Percentiles rank a stretch among this genome's conserved stretches.
These are phyloP conservation scores for Wolfiporia cocos DNA, from an alignment of 1,284 basidiomycete species.

Conservation along the genomic window DNA sequence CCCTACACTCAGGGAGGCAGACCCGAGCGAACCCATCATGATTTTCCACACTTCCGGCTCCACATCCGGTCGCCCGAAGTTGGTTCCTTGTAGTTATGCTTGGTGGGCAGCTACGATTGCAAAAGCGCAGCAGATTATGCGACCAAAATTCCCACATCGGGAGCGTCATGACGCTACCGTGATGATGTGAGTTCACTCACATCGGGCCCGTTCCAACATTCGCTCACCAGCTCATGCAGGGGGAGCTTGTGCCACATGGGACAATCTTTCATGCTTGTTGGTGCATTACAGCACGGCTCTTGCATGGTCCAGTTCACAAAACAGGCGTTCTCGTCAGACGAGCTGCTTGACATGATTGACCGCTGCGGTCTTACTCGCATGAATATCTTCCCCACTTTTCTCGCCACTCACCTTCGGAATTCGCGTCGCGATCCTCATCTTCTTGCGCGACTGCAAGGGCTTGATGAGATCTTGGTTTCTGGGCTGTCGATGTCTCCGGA, in stretches of 20 bases:
- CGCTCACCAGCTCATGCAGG: slow-evolving; percentile 14
- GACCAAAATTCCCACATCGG: slow-evolving; percentile 13
- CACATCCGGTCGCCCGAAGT: slow-evolving; percentile 68
- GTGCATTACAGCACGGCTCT: slow-evolving; percentile 60
- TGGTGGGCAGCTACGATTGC: slow-evolving; percentile 24
- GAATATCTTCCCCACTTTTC: slow-evolving; percentile 64
- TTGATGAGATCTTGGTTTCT: slow-evolving; percentile 57
- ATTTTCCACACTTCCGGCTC: slow-evolving; percentile 73
- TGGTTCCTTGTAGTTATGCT: slow-evolving; percentile 56
- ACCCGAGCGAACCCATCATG: slow-evolving; percentile 45
- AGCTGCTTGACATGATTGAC: slow-evolving; percentile 64
- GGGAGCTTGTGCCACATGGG: slow-evolving; percentile 28
- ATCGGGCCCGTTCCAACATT: slow-evolving; percentile 1
- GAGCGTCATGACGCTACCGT: slow-evolving; percentile 51
- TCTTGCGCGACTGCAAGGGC: slow-evolving; percentile 43
- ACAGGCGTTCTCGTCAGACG: slow-evolving; percentile 57
- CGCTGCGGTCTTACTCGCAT: slow-evolving; percentile 63
- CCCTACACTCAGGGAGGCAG: slow-evolving; percentile 29
- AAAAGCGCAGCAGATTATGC: slow-evolving; percentile 19
- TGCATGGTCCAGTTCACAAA: slow-evolving; percentile 65
- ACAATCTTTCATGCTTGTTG: slow-evolving; percentile 31
- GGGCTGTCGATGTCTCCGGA: slow-evolving; percentile 56
- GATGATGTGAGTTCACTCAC: slow-evolving; percentile 24
- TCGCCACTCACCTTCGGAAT: slow-evolving; percentile 53
- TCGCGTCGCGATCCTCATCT: slow-evolving; percentile 57